phyloP scores from a whole-genome alignment of 2,329 filamentous ascomycete species.

The Leptosphaerulina australis region DNA sequence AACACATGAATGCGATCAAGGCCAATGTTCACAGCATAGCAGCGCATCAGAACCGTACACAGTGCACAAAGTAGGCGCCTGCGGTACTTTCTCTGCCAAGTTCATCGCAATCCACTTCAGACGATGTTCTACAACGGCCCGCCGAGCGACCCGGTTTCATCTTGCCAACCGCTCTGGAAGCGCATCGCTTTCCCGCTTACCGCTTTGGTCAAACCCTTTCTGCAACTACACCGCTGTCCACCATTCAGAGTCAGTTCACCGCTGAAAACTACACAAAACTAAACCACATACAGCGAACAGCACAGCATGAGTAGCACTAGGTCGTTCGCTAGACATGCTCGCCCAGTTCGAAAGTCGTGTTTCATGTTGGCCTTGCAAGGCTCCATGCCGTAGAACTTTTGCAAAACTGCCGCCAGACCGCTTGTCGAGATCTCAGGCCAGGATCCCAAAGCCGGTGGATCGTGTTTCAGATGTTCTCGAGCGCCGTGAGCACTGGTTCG shows the following conservation, averaged over 20 bases:
- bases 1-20: not conserved
- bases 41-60: constrained; percentile 5
- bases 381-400: constrained; percentile 35
- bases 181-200: constrained; percentile 39
- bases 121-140: constrained; percentile 17
- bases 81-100: constrained; percentile 12
- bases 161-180: constrained; percentile 46
- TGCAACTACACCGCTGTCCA: constrained; percentile 31
- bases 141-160: constrained; percentile 42
- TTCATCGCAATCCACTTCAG: constrained; percentile 10
- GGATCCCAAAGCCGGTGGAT: constrained; percentile 40
- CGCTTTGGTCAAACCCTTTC: constrained; percentile 27
- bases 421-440: constrained; percentile 31
- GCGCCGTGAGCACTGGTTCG: constrained; percentile 46
- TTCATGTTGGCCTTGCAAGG: constrained; percentile 43
- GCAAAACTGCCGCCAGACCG: constrained; percentile 43
- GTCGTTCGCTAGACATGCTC: constrained; percentile 39
- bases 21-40: not conserved
- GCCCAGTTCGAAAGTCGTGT: constrained; percentile 44
- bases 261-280: constrained; percentile 19
- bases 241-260: constrained; percentile 35
- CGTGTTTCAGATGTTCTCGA: constrained; percentile 50
- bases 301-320: constrained; percentile 31
- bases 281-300: constrained; percentile 11
- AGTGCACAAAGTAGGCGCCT: constrained; percentile 16